Evolutionary conservation across 1,284 basidiomycete species (phyloP), one percentile per base, ranked within the genome.

Genomic region (Cutaneotrichosporon cavernicola): DNA sequence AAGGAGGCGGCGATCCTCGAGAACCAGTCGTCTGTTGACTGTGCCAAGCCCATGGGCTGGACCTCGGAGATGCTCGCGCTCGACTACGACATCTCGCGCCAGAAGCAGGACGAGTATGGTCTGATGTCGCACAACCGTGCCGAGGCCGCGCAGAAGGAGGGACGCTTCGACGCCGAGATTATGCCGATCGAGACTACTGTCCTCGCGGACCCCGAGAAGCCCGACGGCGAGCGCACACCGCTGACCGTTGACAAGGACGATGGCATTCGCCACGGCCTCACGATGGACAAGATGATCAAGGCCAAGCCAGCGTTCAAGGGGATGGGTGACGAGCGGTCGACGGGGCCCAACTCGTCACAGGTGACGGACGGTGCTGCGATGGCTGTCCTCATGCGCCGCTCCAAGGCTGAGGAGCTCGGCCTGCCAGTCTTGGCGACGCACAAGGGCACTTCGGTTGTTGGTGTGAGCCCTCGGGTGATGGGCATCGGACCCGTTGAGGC

Each of bases 21-120:
- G 61, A 79, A 86, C 65, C 6, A 21, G 22, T 21, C 87, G 68
- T 88, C 90, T 0, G 83, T 87, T 65, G 90, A 92, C 72, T 91
- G 88, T 70, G 85, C 90, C 59, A 88, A 90, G 84, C 90, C 92
- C 16, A 94, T 94, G 91, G 91, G 92, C 13, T 93, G 91, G 91
- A 93, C 91, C 1, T 90, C 90, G 4, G 91, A 94, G 76, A 89
- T 90, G 86, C 89, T 91, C 21, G 90, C 90, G 18, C 79, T 88
- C 69, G 83, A 86, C 30, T 94, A 89, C 81, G 84, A 87, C 46
- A 81, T 94, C 62, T 84, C 89, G 18, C 86, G 91, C 16, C 81
- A 86, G 73, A 89, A 86, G 74, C 90, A 92, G 80, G 92, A 94
- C 76, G 83, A 89, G 70, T 91, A 88, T 73, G 91, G 91, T 0